A percentile compares a stretch with the other conserved stretches of the same genome.
These are phyloP conservation scores for Corchorus capsularis DNA, from an alignment of 345 rosid genomes.

Conservation along the genomic window DNA sequence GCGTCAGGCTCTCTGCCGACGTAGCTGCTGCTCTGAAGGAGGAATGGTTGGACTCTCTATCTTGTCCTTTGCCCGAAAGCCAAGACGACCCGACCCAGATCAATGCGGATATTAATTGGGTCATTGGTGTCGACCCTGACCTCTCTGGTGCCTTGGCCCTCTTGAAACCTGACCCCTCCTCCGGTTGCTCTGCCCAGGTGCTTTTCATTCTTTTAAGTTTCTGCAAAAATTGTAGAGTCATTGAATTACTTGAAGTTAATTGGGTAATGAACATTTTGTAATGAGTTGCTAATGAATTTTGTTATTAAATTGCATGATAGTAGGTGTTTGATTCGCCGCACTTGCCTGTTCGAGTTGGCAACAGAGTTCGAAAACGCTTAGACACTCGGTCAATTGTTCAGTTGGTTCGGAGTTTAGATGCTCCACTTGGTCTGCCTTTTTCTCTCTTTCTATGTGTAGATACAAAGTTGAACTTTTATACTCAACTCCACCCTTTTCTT, in stretches of 20 bases:
- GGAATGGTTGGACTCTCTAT: slow-evolving; percentile 68
- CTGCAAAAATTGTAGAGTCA: neutral
- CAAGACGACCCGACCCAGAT: slow-evolving; percentile 19
- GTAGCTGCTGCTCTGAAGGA: slow-evolving; percentile 46
- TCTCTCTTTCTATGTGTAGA: neutral
- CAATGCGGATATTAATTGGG: slow-evolving; percentile 47
- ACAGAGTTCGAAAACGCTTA: slow-evolving; percentile 69
- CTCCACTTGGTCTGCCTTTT: slow-evolving; percentile 60
- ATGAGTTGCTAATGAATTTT: neutral
- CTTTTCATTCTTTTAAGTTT: neutral
- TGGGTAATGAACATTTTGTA: neutral
- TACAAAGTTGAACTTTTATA: neutral
- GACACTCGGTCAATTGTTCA: slow-evolving; percentile 77
- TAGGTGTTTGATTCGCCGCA: slow-evolving; percentile 88
- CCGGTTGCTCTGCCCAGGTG: slow-evolving; percentile 68
- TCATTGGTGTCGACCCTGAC: slow-evolving; percentile 85
- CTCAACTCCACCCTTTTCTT: neutral
- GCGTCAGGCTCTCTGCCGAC: slow-evolving; percentile 31
- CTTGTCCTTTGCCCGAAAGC: slow-evolving; percentile 31
- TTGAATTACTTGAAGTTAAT: neutral
- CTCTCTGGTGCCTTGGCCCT: slow-evolving; percentile 78
- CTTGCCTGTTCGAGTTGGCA: slow-evolving; percentile 67
- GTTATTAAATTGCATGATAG: neutral
- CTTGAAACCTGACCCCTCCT: slow-evolving; percentile 50
- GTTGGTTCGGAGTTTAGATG: slow-evolving; percentile 64